Percentiles rank a stretch among this genome's conserved stretches.
Conservation (phyloP, 805 yeast species). For the Lipomyces japonicus region DNA sequence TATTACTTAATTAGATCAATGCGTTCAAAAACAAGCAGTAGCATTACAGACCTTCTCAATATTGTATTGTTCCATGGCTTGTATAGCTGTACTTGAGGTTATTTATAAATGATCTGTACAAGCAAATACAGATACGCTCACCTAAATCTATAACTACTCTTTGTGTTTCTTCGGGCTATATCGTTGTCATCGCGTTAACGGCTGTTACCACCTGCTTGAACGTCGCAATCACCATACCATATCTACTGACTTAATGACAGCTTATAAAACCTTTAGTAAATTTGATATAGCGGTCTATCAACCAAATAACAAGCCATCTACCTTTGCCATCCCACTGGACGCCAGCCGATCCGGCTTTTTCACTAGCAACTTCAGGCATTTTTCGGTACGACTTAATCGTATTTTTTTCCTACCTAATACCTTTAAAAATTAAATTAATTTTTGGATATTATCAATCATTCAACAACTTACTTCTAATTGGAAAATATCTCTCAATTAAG, state of each 20-base stretch:
- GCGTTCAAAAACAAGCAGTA: background rate
- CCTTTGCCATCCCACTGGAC: slow-evolving; percentile 25
- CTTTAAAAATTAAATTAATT: no score
- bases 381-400: no score
- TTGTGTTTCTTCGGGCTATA: slow-evolving; percentile 35
- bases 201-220: background rate
- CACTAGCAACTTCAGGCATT: slow-evolving; percentile 7
- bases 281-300: no score
- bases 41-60: slow-evolving; percentile 39
- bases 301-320: no score
- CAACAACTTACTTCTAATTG: no score
- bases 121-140: slow-evolving; percentile 7
- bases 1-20: slow-evolving; percentile 22
- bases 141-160: slow-evolving; percentile 33
- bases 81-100: slow-evolving; percentile 36
- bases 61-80: slow-evolving; percentile 45
- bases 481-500: no score
- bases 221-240: slow-evolving; percentile 32
- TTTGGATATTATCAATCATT: no score
- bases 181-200: slow-evolving; percentile 6
- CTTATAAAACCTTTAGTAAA: no score
- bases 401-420: no score
- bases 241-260: slow-evolving; percentile 37
- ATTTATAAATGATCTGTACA: background rate
- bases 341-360: slow-evolving; percentile 2